Evolutionary conservation across 768 basidiomycete species (phyloP), one percentile per base, ranked within the genome.

Genomic region (Podaxis carcinomalis): DNA sequence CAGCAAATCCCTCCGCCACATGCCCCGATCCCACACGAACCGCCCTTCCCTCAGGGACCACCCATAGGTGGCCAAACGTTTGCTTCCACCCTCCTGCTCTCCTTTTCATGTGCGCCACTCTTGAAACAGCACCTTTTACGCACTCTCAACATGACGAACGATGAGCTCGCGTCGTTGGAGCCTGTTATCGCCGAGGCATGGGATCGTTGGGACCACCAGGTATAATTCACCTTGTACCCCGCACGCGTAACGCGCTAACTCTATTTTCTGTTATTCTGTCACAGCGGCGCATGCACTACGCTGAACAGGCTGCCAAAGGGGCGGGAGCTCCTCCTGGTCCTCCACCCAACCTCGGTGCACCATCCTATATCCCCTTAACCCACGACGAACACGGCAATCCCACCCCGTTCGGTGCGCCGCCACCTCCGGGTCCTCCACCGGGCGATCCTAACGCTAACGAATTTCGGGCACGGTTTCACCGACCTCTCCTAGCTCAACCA

Each of bases 191-290:
- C 92, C 4, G 86, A 89, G 49, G 90, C 90, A 16, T 93, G 90
- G 82, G 92, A 93, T 61, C 87, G 89, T 42, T 93, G 92, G 92
- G 87, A 93, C 67, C 84, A 86, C 65, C 87, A 88, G 71, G 90
- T 92, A 68, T 59, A 83, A 35, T 32, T 52, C 27, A 57, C 21
- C 49, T 32, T 32, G 32, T 61, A 60, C 25, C 47, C 16, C 39
- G 40, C 36, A 27, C 55, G 53, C 53, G 63, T 55, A 55, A 59
- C 39, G 63, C 44, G 60, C 54, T 62, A 37, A 6, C 59, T 63
- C 16, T 37, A 55, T 9, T 53, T 50, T 61, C 35, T 58, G 47
- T 59, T 25, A 37, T 56, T 51, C 54, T 51, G 16, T 56, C 55
- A 46, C 64, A 79, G 78, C 76, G 78, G 19, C 78, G 77, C 19